phyloP scores from a whole-genome alignment of 305 asterid species.

The Ruellia speciosa region DNA sequence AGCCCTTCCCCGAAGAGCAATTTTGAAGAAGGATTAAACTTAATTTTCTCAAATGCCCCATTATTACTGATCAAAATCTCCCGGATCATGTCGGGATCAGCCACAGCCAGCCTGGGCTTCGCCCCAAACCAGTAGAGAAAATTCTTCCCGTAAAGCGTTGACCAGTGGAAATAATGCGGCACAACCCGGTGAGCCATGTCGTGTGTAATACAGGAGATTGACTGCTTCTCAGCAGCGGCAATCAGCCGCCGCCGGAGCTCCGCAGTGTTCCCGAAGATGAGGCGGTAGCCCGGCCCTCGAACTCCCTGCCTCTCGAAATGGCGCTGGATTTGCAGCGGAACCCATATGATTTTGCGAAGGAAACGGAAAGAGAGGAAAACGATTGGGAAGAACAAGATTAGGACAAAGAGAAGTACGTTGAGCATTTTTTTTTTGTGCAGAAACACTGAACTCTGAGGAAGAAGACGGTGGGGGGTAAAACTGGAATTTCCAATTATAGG shows the following conservation, averaged over 20 bases:
- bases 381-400: slow-evolving; percentile 2
- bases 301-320: slow-evolving; percentile 56
- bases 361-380: slow-evolving; percentile 15
- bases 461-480: neutral
- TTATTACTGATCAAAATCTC: slow-evolving; percentile 34
- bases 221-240: slow-evolving; percentile 45
- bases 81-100: slow-evolving; percentile 46
- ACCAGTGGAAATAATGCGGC: slow-evolving; percentile 58
- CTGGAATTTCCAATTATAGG: neutral
- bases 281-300: slow-evolving; percentile 53
- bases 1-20: slow-evolving; percentile 42
- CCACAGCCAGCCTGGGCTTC: slow-evolving; percentile 47
- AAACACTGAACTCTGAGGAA: neutral
- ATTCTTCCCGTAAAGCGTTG: slow-evolving; percentile 41
- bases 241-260: slow-evolving; percentile 46
- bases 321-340: slow-evolving; percentile 29
- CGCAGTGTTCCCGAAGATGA: slow-evolving; percentile 56
- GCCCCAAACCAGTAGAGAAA: slow-evolving; percentile 71
- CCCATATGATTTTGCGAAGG: slow-evolving; percentile 26
- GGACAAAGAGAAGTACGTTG: slow-evolving; percentile 1
- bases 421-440: slow-evolving; percentile 8
- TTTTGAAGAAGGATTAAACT: slow-evolving; percentile 33
- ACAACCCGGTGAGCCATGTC: slow-evolving; percentile 41
- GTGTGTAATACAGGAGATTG: slow-evolving; percentile 40
- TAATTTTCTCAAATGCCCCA: slow-evolving; percentile 28